These are phyloP conservation scores for Rhododendron griersonianum DNA, from an alignment of 148 eudicot species.

Conservation along the genomic window DNA sequence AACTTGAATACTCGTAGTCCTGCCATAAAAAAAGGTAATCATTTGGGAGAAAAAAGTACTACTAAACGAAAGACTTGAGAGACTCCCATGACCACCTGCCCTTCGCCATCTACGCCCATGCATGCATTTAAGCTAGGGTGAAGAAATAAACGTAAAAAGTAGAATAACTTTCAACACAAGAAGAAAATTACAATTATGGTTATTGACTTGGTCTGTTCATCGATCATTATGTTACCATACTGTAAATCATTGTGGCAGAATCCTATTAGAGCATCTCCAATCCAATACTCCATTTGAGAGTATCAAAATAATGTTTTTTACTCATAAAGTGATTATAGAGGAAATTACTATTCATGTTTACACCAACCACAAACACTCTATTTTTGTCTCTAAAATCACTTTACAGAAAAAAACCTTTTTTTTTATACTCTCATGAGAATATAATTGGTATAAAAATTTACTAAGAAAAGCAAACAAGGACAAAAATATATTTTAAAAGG, in stretches of 20 bases:
- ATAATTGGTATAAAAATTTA: no score
- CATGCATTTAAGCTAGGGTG: background rate
- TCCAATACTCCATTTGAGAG: no score
- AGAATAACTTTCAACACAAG: background rate
- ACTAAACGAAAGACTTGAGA: background rate
- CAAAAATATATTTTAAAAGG: no score
- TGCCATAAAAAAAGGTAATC: slow-evolving; percentile 18
- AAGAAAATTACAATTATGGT: slow-evolving; percentile 77
- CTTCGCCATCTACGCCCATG: background rate
- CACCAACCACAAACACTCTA: no score
- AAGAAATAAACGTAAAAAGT: background rate
- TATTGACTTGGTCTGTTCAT: slow-evolving; percentile 63
- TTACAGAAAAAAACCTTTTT: no score
- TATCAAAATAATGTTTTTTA: no score
- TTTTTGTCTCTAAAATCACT: no score
- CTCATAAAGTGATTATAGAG: no score
- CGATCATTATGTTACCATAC: slow-evolving; percentile 93
- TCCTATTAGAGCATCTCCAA: no score
- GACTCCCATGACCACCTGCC: background rate
- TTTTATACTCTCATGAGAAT: no score
- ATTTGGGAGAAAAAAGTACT: background rate
- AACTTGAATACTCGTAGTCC: slow-evolving; percentile 92
- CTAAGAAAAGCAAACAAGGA: no score
- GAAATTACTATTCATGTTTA: no score
- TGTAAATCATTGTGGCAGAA: slow-evolving; percentile 98